Evolutionary conservation across 352 stramenopile genomes (phyloP).

Genomic region (Saprolegnia diclina): DNA sequence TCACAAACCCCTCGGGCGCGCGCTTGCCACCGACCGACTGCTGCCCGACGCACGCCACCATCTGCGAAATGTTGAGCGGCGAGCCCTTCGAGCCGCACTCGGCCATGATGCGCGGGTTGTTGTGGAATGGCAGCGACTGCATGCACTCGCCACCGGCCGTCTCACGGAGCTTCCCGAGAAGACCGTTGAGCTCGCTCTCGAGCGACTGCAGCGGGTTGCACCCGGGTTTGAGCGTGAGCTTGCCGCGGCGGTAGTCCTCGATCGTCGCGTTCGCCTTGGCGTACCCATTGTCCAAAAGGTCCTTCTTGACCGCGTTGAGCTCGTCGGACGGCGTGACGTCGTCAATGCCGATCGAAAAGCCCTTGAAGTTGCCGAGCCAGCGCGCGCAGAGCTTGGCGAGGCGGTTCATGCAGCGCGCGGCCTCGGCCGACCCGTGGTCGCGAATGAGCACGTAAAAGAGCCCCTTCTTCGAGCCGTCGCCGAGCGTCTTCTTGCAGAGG

Average conservation of each 20-base stretch:
- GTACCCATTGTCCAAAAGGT: conserved; percentile 88
- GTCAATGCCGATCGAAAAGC: conserved; percentile 99
- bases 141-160: conserved; percentile 97
- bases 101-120: conserved; percentile 97
- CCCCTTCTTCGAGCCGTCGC: conserved; percentile 97
- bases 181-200: conserved; percentile 97
- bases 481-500: conserved; percentile 98
- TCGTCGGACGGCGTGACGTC: conserved; percentile 96
- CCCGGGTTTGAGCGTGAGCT: conserved; percentile 92
- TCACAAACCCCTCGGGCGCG: conserved; percentile 98
- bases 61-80: conserved; percentile 99
- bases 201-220: conserved; percentile 97
- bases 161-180: conserved; percentile 97
- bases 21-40: conserved; percentile 98
- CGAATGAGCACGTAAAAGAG: conserved; percentile 97
- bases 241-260: conserved; percentile 90
- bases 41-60: conserved; percentile 99
- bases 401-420: conserved; percentile 96
- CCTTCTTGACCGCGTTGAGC: conserved; percentile 92
- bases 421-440: conserved; percentile 89
- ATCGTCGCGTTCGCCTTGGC: conserved; percentile 88
- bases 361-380: conserved; percentile 96
- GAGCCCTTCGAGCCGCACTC: conserved; percentile 99
- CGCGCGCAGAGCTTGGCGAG: conserved; percentile 95
- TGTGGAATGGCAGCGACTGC: conserved; percentile 96